A percentile compares a stretch with the other conserved stretches of the same genome.
phyloP scores from a whole-genome alignment of 805 yeast genomes.

The Pichia eremophila region DNA sequence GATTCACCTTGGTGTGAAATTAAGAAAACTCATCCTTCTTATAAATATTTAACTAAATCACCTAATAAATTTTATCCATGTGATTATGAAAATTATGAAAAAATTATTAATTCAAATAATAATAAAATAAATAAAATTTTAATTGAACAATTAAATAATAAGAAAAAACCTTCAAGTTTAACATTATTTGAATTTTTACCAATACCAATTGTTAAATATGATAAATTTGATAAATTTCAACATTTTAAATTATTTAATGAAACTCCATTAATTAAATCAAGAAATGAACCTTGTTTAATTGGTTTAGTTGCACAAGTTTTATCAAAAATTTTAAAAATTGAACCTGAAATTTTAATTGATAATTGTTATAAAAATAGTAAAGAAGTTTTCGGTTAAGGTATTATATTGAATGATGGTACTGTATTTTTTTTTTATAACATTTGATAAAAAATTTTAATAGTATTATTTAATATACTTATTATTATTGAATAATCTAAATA shows the following conservation, averaged over 20 bases:
- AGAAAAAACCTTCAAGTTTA: conserved; percentile 9
- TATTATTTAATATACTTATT: too few relatives aligned
- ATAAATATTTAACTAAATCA: conserved; percentile 42
- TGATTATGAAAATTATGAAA: conserved; percentile 13
- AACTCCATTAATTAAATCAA: conserved; percentile 56
- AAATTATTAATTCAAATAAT: not conserved
- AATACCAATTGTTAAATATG: conserved; percentile 57
- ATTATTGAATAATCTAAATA: too few relatives aligned
- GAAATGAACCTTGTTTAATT: conserved; percentile 89
- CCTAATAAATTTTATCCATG: conserved; percentile 51
- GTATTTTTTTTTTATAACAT: too few relatives aligned
- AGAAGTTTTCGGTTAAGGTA: conserved; percentile 33
- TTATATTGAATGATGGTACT: too few relatives aligned
- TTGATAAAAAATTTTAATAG: too few relatives aligned
- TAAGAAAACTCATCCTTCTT: conserved; percentile 71
- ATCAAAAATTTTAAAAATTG: conserved; percentile 37
- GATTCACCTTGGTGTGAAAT: conserved; percentile 99
- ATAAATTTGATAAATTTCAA: conserved; percentile 27
- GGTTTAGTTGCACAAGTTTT: conserved; percentile 70
- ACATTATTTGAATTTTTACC: conserved; percentile 46
- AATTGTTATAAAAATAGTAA: conserved; percentile 45
- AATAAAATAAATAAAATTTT: conserved; percentile 1
- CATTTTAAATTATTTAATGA: conserved; percentile 21
- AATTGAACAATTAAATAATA: too few relatives aligned
- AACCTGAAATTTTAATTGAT: conserved; percentile 36